Evolutionary conservation across 768 basidiomycete species (phyloP), one percentile per base, ranked within the genome.

Genomic region (Rhizopogon rudus): DNA sequence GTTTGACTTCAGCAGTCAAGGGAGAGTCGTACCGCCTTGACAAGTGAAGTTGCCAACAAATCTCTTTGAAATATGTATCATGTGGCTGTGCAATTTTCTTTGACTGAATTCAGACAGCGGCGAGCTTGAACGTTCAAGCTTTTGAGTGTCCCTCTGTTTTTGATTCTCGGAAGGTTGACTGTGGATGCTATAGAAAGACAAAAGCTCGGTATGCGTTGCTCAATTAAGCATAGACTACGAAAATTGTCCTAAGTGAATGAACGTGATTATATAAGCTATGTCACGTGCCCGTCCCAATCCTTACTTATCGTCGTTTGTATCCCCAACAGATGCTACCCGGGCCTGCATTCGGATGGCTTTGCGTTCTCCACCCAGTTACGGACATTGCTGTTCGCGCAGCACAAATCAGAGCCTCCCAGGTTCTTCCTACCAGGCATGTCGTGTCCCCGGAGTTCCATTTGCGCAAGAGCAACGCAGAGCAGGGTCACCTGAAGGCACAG

Each of bases 331-430:
- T 89, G 87, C 84, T 86, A 61, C 84, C 87, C 49, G 78, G 25
- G 25, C 25, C 25, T 25, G 78, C 78, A 12, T 89, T 80, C 72
- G 87, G 85, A 75, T 87, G 84, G 82, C 66, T 87, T 54, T 86
- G 85, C 63, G 87, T 88, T 31, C 72, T 81, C 45, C 78, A 81
- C 56, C 80, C 85, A 13, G 70, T 80, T 17, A 73, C 77, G 51
- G 81, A 86, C 53, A 83, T 91, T 53, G 65, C 86, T 37, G 72
- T 78, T 10, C 80, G 84, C 75, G 86, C 84, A 35, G 82, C 82
- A 3, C 78, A 77, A 35, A 77, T 86, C 37, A 77, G 82, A 65
- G 78, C 77, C 17, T 67, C 76, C 8, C 79, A 78, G 51, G 55
- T 33, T 6, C 17, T 55, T 22, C 56, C 52, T 37, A 51, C 39